Base-by-base conservation (phyloP, 2,329 filamentous ascomycete genomes). In the Myriosclerotinia duriaeana region DNA sequence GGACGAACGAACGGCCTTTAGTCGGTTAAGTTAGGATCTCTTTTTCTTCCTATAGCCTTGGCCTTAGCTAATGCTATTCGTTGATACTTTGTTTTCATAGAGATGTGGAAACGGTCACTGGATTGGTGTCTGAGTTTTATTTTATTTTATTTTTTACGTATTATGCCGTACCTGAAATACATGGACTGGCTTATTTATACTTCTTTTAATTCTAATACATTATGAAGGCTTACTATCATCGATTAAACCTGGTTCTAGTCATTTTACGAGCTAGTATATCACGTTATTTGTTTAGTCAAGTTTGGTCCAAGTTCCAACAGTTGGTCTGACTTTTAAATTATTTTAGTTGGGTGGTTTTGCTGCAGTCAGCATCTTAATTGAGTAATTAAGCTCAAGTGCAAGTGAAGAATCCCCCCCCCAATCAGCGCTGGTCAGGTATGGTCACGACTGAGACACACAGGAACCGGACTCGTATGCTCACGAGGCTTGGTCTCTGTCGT, bases 381-480 rank as follows among this genome's bases (percentile, higher is more conserved):
- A 50, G 58, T 20, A 50, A 61, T 50, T 38, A 12, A 38, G n/a
- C 34, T 36, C 44, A 26, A 58, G 54, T 26, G 42, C 22, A 4
- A 58, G 22, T 44, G 12, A 22, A 59, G 30, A 34, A n/a, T n/a
- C n/a, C 54, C 26, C 44, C 20, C 44, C 30, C 34, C 38, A n/a
- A 50, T 61, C 15, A 34, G 40, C 55, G 46, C 58, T 50, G 58
- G 58, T 61, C 58, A 50, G 44, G 34, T 60, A 30, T 38, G 34
- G 44, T 52, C 34, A 61, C 34, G 44, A 38, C n/a, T 50, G 58
- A 61, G 58, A 61, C 58, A 61, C 50, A 61, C 58, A 61, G 58
- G 44, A 61, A 61, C 58, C 44, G 44, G 58, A 61, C 58, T 61
- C 30, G 58, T 50, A 52, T 50, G 34, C 44, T 50, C 58, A 61